Evolutionary conservation across 768 basidiomycete genomes (phyloP).

Genomic region (Tricholoma sp.): DNA sequence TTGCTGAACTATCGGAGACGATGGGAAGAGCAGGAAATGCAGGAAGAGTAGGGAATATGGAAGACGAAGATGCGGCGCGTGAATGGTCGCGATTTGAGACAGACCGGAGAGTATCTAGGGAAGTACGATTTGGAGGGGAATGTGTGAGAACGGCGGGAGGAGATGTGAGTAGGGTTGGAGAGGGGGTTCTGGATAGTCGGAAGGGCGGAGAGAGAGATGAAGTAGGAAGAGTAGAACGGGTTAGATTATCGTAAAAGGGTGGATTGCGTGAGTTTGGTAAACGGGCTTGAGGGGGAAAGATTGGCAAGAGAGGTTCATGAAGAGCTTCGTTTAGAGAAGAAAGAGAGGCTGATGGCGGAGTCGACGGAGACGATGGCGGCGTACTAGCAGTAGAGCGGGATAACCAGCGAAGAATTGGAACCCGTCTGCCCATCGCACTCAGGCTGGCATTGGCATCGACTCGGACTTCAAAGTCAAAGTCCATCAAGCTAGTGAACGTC

Average conservation of each 20-base stretch:
- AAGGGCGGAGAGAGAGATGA: slow-evolving; percentile 47
- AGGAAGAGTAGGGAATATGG: no score
- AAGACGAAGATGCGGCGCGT: slow-evolving; percentile 17
- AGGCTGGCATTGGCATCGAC: background rate
- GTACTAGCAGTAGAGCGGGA: slow-evolving; percentile 17
- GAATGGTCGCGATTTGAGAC: slow-evolving; percentile 29
- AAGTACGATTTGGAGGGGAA: slow-evolving; percentile 41
- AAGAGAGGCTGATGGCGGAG: slow-evolving; percentile 31
- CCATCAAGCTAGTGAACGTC: slow-evolving; percentile 13
- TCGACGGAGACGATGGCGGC: slow-evolving; percentile 16
- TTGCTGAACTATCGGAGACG: background rate
- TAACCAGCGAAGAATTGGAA: slow-evolving; percentile 44
- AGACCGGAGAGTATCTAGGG: slow-evolving; percentile 55
- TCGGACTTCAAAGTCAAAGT: no score
- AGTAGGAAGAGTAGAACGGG: slow-evolving; percentile 59
- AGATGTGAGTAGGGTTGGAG: slow-evolving; percentile 16
- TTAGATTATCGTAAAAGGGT: slow-evolving; percentile 47
- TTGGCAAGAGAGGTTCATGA: slow-evolving; percentile 32
- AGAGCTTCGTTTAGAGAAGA: slow-evolving; percentile 42
- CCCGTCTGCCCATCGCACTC: background rate
- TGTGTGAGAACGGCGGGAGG: slow-evolving; percentile 31
- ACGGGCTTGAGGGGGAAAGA: slow-evolving; percentile 38
- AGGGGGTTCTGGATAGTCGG: slow-evolving; percentile 3
- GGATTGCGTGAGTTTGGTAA: slow-evolving; percentile 37
- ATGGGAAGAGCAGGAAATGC: slow-evolving; percentile 11